phyloP scores from a whole-genome alignment of 495 filamentous ascomycete species.

The Xylaria intraflava region DNA sequence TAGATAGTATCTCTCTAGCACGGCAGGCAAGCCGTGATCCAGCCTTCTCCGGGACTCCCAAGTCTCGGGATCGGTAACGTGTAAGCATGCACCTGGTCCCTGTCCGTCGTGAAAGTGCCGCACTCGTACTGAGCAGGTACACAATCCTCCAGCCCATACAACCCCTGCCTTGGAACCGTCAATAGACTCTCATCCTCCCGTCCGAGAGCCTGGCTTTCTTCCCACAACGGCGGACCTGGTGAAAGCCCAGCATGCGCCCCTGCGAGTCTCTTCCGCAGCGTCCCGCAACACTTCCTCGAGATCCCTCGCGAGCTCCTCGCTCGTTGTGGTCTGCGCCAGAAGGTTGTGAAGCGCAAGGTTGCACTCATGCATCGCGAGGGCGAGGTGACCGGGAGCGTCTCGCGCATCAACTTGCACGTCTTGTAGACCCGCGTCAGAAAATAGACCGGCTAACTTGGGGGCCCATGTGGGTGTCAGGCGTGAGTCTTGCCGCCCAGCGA shows the following conservation, averaged over 20 bases:
- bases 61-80: too few relatives aligned
- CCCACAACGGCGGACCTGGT: background rate
- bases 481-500: background rate
- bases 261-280: background rate
- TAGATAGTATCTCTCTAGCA: too few relatives aligned
- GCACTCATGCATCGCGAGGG: background rate
- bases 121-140: too few relatives aligned
- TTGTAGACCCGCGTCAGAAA: background rate
- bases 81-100: too few relatives aligned
- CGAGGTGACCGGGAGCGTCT: background rate
- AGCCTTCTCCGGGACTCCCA: too few relatives aligned
- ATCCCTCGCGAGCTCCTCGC: background rate
- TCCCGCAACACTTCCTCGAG: background rate
- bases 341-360: background rate
- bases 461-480: background rate
- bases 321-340: background rate
- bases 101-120: too few relatives aligned
- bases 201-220: background rate
- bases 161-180: too few relatives aligned
- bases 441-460: background rate
- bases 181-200: too few relatives aligned
- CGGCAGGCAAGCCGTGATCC: too few relatives aligned
- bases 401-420: background rate
- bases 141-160: too few relatives aligned
- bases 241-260: background rate